These are phyloP conservation scores for Pseudogymnoascus destructans DNA, from an alignment of 2,329 filamentous ascomycete genomes.

Conservation along the genomic window DNA sequence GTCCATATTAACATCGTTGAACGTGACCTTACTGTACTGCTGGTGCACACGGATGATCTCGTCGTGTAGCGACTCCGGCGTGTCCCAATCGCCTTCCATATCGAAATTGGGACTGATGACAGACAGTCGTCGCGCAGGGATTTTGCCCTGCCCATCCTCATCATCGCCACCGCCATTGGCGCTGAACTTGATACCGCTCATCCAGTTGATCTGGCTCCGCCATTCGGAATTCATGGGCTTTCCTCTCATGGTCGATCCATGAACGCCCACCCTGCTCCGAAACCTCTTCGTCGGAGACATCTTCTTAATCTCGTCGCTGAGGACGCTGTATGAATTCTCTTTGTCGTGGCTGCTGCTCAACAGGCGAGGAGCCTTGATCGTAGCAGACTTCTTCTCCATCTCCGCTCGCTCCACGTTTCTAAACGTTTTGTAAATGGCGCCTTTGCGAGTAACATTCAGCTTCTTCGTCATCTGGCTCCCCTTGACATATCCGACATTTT, in stretches of 20 bases:
- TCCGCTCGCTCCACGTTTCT: conserved; percentile 52
- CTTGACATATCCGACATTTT: conserved; percentile 59
- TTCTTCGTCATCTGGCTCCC: conserved; percentile 51
- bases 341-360: conserved; percentile 29
- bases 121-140: conserved; percentile 22
- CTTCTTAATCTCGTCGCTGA: conserved; percentile 29
- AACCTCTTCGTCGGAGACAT: conserved; percentile 29
- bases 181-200: conserved; percentile 54
- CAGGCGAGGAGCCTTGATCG: conserved; percentile 47
- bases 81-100: conserved; percentile 38
- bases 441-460: conserved; percentile 65
- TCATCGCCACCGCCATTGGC: conserved; percentile 18
- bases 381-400: conserved; percentile 44
- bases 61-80: conserved; percentile 47
- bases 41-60: conserved; percentile 50
- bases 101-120: conserved; percentile 24
- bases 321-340: conserved; percentile 16
- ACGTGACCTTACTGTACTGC: conserved; percentile 50
- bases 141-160: conserved; percentile 14
- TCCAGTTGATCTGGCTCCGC: conserved; percentile 53
- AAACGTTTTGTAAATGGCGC: conserved; percentile 75
- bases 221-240: conserved; percentile 21
- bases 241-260: conserved; percentile 22
- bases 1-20: conserved; percentile 53
- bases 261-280: conserved; percentile 16